These are phyloP conservation scores for Fusarium sp. DNA, from an alignment of 2,329 filamentous ascomycete genomes.

Conservation along the genomic window DNA sequence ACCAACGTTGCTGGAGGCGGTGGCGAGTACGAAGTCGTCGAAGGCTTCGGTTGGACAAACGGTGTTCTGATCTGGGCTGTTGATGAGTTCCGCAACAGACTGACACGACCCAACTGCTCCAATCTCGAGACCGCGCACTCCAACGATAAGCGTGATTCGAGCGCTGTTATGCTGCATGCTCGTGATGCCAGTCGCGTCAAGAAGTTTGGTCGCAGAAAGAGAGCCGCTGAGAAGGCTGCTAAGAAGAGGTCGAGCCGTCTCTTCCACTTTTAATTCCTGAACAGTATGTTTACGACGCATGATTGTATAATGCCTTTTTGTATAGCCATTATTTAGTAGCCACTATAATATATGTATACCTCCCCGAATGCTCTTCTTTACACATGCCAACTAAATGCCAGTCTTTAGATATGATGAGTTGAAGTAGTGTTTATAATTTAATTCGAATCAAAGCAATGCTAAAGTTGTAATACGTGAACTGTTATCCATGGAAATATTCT, in stretches of 20 bases:
- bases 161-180: slow-evolving; percentile 60
- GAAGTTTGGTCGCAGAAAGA: slow-evolving; percentile 54
- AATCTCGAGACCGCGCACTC: slow-evolving; percentile 58
- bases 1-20: slow-evolving; percentile 71
- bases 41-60: slow-evolving; percentile 78
- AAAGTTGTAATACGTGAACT: not conserved
- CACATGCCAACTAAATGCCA: not conserved
- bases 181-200: slow-evolving; percentile 61
- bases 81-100: slow-evolving; percentile 67
- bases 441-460: not conserved
- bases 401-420: not conserved
- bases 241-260: slow-evolving; percentile 32
- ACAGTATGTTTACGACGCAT: slow-evolving; percentile 4
- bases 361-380: not conserved
- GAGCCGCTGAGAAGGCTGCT: slow-evolving; percentile 19
- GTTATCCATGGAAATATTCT: not conserved
- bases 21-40: slow-evolving; percentile 75
- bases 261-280: slow-evolving; percentile 10
- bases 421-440: not conserved
- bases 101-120: slow-evolving; percentile 67
- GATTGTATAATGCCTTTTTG: slow-evolving; percentile 1
- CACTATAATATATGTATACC: not conserved
- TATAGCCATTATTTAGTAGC: slow-evolving; percentile 1
- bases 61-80: slow-evolving; percentile 74
- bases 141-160: slow-evolving; percentile 49